Evolutionary conservation across 257 asterid species (phyloP).

Genomic region (Linderniella brevidens): DNA sequence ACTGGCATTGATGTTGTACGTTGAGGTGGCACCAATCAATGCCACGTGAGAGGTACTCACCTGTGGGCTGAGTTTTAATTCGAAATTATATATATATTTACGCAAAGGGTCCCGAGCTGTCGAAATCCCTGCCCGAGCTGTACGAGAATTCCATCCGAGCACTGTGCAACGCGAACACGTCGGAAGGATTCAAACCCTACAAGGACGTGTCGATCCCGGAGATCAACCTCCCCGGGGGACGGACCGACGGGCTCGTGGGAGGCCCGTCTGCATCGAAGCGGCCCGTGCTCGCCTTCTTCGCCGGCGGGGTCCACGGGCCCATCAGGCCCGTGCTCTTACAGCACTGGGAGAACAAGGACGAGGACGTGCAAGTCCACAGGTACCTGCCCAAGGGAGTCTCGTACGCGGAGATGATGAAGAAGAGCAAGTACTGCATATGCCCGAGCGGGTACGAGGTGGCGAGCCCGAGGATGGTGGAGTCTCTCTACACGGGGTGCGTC

Average conservation of each 20-base stretch:
- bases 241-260: conserved; percentile 37
- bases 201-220: conserved; percentile 77
- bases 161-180: conserved; percentile 64
- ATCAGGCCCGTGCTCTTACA: conserved; percentile 57
- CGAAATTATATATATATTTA: no score
- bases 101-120: conserved; percentile 73
- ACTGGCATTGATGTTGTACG: no score
- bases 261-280: conserved; percentile 64
- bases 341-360: conserved; percentile 72
- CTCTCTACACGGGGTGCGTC: conserved; percentile 56
- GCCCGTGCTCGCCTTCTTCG: conserved; percentile 42
- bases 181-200: conserved; percentile 54
- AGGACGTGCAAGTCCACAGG: conserved; percentile 38
- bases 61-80: no score
- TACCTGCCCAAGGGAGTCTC: conserved; percentile 54
- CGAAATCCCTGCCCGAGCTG: conserved; percentile 41
- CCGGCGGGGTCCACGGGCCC: conserved; percentile 83
- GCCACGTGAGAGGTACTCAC: no score
- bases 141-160: conserved; percentile 65
- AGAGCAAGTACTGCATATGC: conserved; percentile 61
- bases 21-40: no score
- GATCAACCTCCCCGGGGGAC: conserved; percentile 50
- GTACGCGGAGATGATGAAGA: conserved; percentile 42
- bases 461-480: conserved; percentile 78
- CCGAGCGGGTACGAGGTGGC: conserved; percentile 81